Percentiles rank a stretch among this genome's conserved stretches.
Conservation (phyloP, 2,329 filamentous ascomycete species). For the Aspergillus bombycis region DNA sequence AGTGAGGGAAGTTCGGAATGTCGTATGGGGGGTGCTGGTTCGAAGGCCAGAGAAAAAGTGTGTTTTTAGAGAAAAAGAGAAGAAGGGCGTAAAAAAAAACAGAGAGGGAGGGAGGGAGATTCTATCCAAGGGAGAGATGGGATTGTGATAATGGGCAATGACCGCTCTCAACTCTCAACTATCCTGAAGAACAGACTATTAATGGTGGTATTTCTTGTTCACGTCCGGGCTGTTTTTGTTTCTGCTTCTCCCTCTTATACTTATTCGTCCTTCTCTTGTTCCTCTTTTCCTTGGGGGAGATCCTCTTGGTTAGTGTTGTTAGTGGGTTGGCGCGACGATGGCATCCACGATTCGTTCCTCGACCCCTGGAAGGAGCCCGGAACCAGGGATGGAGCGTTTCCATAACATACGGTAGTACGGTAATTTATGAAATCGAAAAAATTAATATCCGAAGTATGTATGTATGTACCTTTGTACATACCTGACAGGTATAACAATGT, state of each 20-base stretch:
- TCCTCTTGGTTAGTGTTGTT: conserved; percentile 9
- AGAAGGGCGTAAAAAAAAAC: background rate
- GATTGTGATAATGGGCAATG: conserved; percentile 18
- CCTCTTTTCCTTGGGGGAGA: conserved; percentile 3
- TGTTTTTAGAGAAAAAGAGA: too few relatives aligned
- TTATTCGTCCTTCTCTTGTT: conserved; percentile 2
- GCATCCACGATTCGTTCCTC: conserved; percentile 19
- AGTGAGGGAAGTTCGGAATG: conserved; percentile 17
- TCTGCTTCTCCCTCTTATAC: conserved; percentile 6
- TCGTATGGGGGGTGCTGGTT: conserved; percentile 14
- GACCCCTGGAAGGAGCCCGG: conserved; percentile 27
- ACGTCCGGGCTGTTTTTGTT: conserved; percentile 6
- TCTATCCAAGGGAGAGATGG: conserved; percentile 17
- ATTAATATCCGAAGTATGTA: background rate
- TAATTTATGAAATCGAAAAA: background rate
- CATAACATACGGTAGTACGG: background rate
- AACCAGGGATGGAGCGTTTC: conserved; percentile 16
- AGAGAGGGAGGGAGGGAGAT: conserved; percentile 20
- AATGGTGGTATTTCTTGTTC: background rate
- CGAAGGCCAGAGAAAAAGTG: background rate
- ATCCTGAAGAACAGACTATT: conserved; percentile 12
- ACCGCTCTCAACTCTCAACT: conserved; percentile 18
- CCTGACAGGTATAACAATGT: too few relatives aligned
- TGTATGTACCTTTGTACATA: background rate
- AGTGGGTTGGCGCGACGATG: conserved; percentile 17